Evolutionary conservation across 2,329 filamentous ascomycete species (phyloP), one percentile per base, ranked within the genome.

Genomic region (Fusarium keratoplasticum): DNA sequence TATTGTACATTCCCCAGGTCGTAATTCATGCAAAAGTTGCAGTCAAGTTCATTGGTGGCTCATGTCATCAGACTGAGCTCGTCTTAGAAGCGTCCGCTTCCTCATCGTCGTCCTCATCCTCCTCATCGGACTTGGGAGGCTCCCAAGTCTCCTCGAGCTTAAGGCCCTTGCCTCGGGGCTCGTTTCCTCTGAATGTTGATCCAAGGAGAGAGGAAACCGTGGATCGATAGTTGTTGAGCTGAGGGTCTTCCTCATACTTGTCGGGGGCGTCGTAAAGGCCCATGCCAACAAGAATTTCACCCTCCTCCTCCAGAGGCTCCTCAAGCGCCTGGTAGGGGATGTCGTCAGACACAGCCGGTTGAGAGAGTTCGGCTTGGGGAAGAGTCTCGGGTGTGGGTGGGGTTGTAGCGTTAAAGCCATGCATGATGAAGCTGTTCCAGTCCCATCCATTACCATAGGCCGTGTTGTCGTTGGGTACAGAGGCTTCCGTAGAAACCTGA

Each of bases 91-190:
- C 38, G 20, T 40, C 80, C 2, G 79, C 82, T 0, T 86, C 83
- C 3, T 86, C 85, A 0, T 87, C 84, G 0, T 88, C 86, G 0
- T 86, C 86, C 1, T 87, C 87, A 0, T 86, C 87, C 18, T 89
- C 90, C 3, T 90, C 89, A 22, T 92, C 90, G 6, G 89, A 87
- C 54, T 90, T 89, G 11, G 91, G 92, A 20, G 88, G 93, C 81
- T 90, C 92, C 93, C 88, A 96, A 0, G 93, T 93, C 80, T 95
- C 93, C 82, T 96, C 94, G 5, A 96, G 85, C 80, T 95, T 96
- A 75, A 96, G 84, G 0, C 94, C 93, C 81, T 94, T 94, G 66
- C 93, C 93, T 20, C 84, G 86, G 4, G 88, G 84, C 72, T 87
- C 86, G 0, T 81, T 74, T 8, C 79, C 79, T 47, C 84, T 83